Evolutionary conservation across 192 early-diverging fungal species (phyloP).

Genomic region (Podila minutissima): DNA sequence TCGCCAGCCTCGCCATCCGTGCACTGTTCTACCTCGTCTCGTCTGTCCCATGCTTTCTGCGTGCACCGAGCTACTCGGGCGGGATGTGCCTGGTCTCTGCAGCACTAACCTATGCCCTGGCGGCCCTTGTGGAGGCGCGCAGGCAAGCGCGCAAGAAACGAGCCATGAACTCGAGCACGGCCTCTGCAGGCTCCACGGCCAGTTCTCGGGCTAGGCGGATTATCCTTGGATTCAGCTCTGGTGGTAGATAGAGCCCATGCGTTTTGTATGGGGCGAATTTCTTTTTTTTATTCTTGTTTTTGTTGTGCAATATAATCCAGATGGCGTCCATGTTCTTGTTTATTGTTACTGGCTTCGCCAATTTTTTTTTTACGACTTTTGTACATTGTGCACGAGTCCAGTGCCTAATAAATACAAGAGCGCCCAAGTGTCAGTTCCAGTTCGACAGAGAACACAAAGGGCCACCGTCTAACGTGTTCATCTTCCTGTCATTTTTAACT

Average conservation of each 20-base stretch:
- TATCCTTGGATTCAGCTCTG: constrained; percentile 1
- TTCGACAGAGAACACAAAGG: neutral
- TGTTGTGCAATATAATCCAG: neutral
- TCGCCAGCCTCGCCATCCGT: constrained; percentile 4
- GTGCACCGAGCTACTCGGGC: constrained; percentile 23
- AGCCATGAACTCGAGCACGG: neutral
- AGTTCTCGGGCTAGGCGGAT: neutral
- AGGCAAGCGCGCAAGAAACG: neutral
- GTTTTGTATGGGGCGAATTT: neutral
- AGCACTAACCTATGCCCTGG: constrained; percentile 30
- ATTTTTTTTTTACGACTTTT: constrained; percentile 18
- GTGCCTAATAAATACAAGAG: constrained; percentile 12
- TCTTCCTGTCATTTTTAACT: neutral
- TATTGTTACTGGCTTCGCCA: neutral
- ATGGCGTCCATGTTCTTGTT: neutral
- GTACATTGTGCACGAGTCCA: constrained; percentile 35
- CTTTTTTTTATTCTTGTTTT: neutral
- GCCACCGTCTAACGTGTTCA: too few relatives aligned
- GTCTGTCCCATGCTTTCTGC: constrained; percentile 21
- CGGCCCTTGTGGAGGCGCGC: constrained; percentile 12
- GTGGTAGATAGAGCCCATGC: too few relatives aligned
- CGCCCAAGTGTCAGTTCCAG: neutral
- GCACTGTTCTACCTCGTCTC: constrained; percentile 16
- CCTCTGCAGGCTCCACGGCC: neutral
- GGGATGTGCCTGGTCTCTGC: constrained; percentile 25